Percentiles rank a stretch among this genome's conserved stretches.
phyloP scores from a whole-genome alignment of 805 yeast genomes.

The Wickerhamomyces subpelliculosus region DNA sequence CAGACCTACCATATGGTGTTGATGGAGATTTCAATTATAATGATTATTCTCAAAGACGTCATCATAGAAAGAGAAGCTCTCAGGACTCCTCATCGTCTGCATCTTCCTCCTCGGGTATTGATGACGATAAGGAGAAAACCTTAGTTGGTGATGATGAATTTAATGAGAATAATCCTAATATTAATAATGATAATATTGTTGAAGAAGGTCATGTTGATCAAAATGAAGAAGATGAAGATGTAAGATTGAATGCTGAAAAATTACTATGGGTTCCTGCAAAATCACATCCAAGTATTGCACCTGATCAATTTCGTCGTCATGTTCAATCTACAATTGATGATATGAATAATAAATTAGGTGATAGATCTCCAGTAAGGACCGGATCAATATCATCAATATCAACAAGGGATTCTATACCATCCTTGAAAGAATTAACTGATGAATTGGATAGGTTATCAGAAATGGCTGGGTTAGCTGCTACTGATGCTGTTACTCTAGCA shows the following conservation, averaged over 20 bases:
- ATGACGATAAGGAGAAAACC: conserved; percentile 4
- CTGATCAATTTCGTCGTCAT: conserved; percentile 71
- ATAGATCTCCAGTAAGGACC: not conserved
- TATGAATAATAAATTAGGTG: conserved; percentile 12
- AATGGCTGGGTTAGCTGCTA: conserved; percentile 69
- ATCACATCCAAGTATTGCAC: conserved; percentile 91
- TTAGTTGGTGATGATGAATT: conserved; percentile 4
- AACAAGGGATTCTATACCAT: conserved; percentile 37
- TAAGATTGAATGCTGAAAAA: conserved; percentile 32
- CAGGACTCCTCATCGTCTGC: conserved; percentile 13
- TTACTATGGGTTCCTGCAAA: conserved; percentile 94
- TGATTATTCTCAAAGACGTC: conserved; percentile 21
- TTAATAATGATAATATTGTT: conserved; percentile 5
- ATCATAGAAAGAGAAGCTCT: conserved; percentile 11
- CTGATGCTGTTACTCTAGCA: conserved; percentile 79
- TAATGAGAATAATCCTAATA: conserved; percentile 6
- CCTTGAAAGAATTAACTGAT: conserved; percentile 62
- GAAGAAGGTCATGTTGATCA: no score
- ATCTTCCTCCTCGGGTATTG: conserved; percentile 6
- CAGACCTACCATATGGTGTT: conserved; percentile 53
- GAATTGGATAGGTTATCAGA: conserved; percentile 72
- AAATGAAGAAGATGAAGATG: not conserved
- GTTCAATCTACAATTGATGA: conserved; percentile 39
- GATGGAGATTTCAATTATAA: conserved; percentile 22
- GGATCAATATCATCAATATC: conserved; percentile 8